Conservation (phyloP, 768 basidiomycete species). For the Boletus tylopilopsis region DNA sequence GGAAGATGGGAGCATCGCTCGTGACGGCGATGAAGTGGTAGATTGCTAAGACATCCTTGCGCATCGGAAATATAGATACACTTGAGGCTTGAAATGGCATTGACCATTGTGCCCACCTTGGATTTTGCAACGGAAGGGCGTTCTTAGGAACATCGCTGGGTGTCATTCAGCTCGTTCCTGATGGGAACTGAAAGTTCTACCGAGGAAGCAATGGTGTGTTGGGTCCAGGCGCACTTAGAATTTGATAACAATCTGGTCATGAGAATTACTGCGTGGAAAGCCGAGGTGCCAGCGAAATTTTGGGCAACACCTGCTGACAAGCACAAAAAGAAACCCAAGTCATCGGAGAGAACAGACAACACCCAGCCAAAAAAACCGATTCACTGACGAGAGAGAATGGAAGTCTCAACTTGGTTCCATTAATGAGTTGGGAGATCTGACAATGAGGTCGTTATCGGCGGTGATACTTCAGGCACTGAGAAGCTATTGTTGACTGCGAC, state of each 20-base stretch:
- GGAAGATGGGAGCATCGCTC: neutral
- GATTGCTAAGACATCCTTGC: neutral
- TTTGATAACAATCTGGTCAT: neutral
- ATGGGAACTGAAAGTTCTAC: constrained; percentile 7
- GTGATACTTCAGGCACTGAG: neutral
- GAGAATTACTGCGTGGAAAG: neutral
- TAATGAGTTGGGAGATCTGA: neutral
- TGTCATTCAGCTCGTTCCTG: constrained; percentile 5
- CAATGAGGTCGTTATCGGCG: neutral
- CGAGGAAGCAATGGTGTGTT: neutral
- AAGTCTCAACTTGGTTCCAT: neutral
- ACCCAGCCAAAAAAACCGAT: too few relatives aligned
- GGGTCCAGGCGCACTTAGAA: neutral
- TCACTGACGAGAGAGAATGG: neutral
- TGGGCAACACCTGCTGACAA: too few relatives aligned
- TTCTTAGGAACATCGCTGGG: neutral
- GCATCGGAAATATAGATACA: neutral
- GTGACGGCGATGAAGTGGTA: neutral
- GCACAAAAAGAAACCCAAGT: neutral
- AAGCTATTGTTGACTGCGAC: neutral
- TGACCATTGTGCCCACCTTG: neutral
- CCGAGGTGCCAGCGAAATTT: neutral
- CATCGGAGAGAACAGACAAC: too few relatives aligned
- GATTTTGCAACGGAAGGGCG: neutral
- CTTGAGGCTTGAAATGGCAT: neutral